These are phyloP conservation scores for Pestalotiopsis sp. DNA, from an alignment of 2,329 filamentous ascomycete species.

Conservation along the genomic window DNA sequence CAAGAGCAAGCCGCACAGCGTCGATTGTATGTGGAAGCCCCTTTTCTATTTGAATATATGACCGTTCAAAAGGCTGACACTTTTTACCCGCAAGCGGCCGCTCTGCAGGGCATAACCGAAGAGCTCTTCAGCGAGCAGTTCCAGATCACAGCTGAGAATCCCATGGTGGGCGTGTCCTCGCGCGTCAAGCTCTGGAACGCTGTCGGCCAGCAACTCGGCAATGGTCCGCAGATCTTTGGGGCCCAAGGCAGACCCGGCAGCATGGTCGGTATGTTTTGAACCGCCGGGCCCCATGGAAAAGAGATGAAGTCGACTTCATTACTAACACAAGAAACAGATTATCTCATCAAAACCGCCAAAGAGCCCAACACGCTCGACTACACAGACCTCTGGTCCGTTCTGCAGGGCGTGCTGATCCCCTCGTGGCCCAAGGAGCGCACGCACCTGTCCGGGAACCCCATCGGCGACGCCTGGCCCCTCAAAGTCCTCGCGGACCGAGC, in stretches of 20 bases:
- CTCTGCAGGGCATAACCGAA: constrained; percentile 36
- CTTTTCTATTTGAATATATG: constrained; percentile 11
- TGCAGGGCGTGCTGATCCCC: constrained; percentile 49
- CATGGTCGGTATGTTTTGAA: constrained; percentile 49
- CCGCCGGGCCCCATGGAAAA: too few relatives aligned
- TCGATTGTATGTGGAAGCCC: constrained; percentile 6
- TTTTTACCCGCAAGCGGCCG: constrained; percentile 20
- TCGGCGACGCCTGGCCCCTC: constrained; percentile 56
- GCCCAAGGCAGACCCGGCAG: constrained; percentile 45
- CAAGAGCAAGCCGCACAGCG: constrained; percentile 6
- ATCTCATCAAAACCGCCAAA: constrained; percentile 34
- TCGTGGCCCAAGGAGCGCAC: constrained; percentile 58
- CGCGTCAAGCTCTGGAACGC: constrained; percentile 43
- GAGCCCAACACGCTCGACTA: constrained; percentile 37
- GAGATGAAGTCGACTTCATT: not conserved
- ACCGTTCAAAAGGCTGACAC: not conserved
- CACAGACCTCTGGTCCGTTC: constrained; percentile 41
- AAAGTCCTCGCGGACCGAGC: constrained; percentile 26
- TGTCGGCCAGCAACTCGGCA: constrained; percentile 44
- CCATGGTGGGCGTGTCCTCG: constrained; percentile 47
- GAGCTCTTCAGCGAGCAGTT: constrained; percentile 40
- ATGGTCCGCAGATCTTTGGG: constrained; percentile 43
- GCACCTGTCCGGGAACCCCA: constrained; percentile 39
- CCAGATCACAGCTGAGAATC: constrained; percentile 46
- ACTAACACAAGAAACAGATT: constrained; percentile 36